phyloP scores from a whole-genome alignment of 1,284 basidiomycete species.

The Trametes hirsuta region DNA sequence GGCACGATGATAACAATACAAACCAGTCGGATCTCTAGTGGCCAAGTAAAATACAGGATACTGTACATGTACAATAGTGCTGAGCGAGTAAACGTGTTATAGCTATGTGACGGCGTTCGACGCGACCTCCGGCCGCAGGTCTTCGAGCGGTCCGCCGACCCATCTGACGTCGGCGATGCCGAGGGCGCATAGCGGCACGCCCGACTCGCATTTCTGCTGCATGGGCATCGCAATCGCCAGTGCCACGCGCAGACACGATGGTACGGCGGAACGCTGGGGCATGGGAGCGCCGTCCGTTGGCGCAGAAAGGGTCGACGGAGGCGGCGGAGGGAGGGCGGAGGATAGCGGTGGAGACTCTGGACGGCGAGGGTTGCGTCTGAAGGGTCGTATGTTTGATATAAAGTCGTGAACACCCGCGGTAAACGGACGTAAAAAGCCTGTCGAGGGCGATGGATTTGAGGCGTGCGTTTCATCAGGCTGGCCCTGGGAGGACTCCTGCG shows the following conservation, averaged over 20 bases:
- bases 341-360: neutral
- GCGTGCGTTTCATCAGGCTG: neutral
- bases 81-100: neutral
- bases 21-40: no score
- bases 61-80: neutral
- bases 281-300: neutral
- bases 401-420: slow-evolving; percentile 17
- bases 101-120: neutral
- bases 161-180: slow-evolving; percentile 14
- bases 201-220: neutral
- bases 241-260: slow-evolving; percentile 17
- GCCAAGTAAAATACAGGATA: neutral
- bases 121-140: neutral
- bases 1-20: no score
- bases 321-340: neutral
- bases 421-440: slow-evolving; percentile 11
- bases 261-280: slow-evolving; percentile 1
- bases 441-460: neutral
- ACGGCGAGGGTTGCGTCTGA: neutral
- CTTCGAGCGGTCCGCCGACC: neutral
- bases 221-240: slow-evolving; percentile 30
- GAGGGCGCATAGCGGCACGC: slow-evolving; percentile 13
- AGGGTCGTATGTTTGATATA: slow-evolving; percentile 6
- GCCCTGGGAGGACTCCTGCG: neutral
- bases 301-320: neutral